Conservation (phyloP, 176 grass and related monocot species). For the Ensete ventricosum region DNA sequence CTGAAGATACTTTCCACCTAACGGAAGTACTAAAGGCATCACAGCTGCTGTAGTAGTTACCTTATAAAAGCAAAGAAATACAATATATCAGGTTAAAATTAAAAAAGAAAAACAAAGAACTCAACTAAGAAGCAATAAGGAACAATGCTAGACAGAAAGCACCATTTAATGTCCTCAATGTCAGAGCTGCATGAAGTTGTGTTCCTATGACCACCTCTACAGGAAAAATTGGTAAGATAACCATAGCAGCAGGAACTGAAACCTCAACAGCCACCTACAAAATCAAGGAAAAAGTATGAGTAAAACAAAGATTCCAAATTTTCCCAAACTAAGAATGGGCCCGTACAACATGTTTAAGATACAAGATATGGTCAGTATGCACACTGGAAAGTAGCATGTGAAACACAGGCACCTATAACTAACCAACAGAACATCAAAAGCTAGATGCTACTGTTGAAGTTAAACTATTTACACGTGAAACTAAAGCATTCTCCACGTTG, state of each 20-base stretch:
- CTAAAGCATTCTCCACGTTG: no score
- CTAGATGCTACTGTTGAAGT: no score
- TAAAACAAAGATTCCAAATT: neutral
- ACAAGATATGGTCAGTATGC: neutral
- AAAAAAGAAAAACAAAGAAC: constrained; percentile 1
- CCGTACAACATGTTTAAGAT: neutral
- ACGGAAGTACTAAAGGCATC: constrained; percentile 65
- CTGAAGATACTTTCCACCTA: constrained; percentile 66
- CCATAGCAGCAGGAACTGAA: constrained; percentile 51
- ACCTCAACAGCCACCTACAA: constrained; percentile 66
- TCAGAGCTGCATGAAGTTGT: constrained; percentile 58
- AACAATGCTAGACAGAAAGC: constrained; percentile 8
- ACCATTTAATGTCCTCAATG: constrained; percentile 71
- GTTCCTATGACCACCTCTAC: constrained; percentile 81
- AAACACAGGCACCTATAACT: neutral
- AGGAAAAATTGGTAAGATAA: constrained; percentile 73
- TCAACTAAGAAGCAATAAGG: constrained; percentile 6
- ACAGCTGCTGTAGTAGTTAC: constrained; percentile 48
- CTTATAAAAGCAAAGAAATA: constrained; percentile 39
- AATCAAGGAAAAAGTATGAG: constrained; percentile 24
- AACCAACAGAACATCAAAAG: no score
- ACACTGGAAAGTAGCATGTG: neutral
- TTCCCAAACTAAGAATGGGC: neutral
- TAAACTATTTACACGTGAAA: no score
- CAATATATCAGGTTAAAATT: constrained; percentile 17